These are phyloP conservation scores for Phytophthora uliginosa DNA, from an alignment of 352 stramenopile genomes.

Conservation along the genomic window DNA sequence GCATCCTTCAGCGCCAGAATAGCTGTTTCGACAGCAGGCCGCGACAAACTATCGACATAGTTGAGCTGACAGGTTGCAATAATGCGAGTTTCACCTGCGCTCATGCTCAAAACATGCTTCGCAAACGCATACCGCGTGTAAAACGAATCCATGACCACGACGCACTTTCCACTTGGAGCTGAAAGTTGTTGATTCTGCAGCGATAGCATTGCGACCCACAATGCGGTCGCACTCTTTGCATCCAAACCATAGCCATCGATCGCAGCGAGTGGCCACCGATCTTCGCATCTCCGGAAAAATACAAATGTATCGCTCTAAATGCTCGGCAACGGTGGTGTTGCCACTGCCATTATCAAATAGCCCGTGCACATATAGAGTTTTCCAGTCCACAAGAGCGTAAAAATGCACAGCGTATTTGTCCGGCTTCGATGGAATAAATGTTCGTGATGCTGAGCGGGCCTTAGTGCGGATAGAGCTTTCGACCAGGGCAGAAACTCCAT, in stretches of 20 bases:
- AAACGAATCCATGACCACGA: conserved; percentile 4
- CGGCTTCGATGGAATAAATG: background rate
- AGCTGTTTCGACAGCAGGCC: background rate
- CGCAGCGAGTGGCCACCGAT: background rate
- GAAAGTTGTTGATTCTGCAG: conserved; percentile 6
- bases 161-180: background rate
- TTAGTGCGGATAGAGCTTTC: background rate
- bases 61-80: conserved; percentile 2
- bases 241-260: background rate
- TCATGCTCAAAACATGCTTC: background rate
- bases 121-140: conserved; percentile 6
- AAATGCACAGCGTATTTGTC: background rate
- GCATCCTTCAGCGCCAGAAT: background rate
- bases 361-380: background rate
- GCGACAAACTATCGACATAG: background rate
- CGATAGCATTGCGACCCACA: conserved; percentile 2
- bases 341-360: conserved; percentile 9
- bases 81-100: background rate
- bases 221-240: conserved; percentile 3
- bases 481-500: background rate
- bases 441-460: background rate
- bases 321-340: background rate
- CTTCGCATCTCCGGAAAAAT: background rate
- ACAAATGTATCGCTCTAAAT: conserved; percentile 4
- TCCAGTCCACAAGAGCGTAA: background rate